Base-by-base conservation (phyloP, 495 filamentous ascomycete genomes). In the Pyronema omphalodes region DNA sequence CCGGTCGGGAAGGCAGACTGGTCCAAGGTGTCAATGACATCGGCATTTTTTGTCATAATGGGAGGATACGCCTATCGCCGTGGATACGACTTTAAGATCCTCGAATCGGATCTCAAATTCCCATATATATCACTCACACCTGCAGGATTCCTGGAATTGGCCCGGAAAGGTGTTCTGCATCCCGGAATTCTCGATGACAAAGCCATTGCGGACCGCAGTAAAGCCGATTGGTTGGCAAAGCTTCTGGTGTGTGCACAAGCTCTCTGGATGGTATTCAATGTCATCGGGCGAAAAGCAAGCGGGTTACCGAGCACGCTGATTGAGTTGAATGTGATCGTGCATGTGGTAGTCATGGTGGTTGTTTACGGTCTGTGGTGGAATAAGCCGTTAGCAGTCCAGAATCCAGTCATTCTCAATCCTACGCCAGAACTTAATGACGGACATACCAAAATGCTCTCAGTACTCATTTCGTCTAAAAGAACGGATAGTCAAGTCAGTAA, bases 351-450 rank as follows among this genome's bases (percentile, higher is more conserved):
- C 23, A 63, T 67, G 7, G 53, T 74, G 0, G 15, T 68, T 0
- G 71, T 70, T 6, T 72, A 69, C 14, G 56, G 57, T 3, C 58
- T 70, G 45, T 75, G 72, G 72, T 65, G 63, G 56, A 17, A 66
- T 19, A 74, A 75, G 46, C 71, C 72, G 1, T 54, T 62, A 14
- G 62, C 71, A 36, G 51, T 71, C 7, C 46, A 57, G 29, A 1
- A 53, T 53, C 17, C 39, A 17, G 7, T 17, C 11, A 41, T 41
- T 17, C 39, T 41, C 23, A 29, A 29, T 5, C 23, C 23, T 29
- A 2, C 23, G 5, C 23, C 23, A 29, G 5, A 29, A 29, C 5
- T 2, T 29, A 29, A 2, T 5, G 23, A 29, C 23, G 23, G 5
- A 29, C 1, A 29, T 5, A 29, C 23, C 2, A 29, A 1, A 29